Base-by-base conservation (phyloP, 2,329 filamentous ascomycete genomes). In the Dothiorella sarmentorum region DNA sequence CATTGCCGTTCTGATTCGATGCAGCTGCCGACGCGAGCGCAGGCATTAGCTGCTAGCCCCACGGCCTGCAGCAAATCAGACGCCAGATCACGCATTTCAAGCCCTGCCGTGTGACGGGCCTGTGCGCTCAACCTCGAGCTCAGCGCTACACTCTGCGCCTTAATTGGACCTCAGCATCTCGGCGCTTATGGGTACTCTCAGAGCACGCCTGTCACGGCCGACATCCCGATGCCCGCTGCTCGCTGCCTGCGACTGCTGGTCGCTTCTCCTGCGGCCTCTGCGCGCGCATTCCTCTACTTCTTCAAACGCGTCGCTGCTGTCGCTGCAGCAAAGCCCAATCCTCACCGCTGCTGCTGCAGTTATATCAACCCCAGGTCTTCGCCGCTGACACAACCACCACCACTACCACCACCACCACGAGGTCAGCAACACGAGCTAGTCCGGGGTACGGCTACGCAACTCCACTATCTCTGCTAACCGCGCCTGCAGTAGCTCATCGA, bases 401-500 rank as follows among this genome's bases (percentile, higher is more conserved):
- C 45, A 13, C 33, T 6, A 13, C 22, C 20, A 15, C n/a, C 13
- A 5, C 20, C 22, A 13, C 40, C 20, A 9, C 15, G 17, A 40
- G 24, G 43, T 31, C 49, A 29, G 35, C 49, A 26, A 40, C 49
- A 40, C 49, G n/a, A 40, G n/a, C n/a, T n/a, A n/a, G 49, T 51
- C 47, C 35, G 35, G 49, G 49, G 49, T 40, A 40, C 31, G 49
- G 22, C n/a, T 20, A 15, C 20, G 22, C 49, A 10, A 9, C 29
- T 9, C 7, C 13, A 11, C 49, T 40, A 29, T 27, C 17, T 26
- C 33, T 51, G 31, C 47, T 51, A 51, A 51, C 47, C 31, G 47
- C 47, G 31, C 18, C 29, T n/a, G 35, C 44, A 17, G 42, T 43
- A 58, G 55, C 40, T 43, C 55, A 40, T 37, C 55, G 29, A 49